Percentiles rank a stretch among this genome's conserved stretches.
phyloP scores from a whole-genome alignment of 2,329 filamentous ascomycete species.

The Passalora sequoiae region DNA sequence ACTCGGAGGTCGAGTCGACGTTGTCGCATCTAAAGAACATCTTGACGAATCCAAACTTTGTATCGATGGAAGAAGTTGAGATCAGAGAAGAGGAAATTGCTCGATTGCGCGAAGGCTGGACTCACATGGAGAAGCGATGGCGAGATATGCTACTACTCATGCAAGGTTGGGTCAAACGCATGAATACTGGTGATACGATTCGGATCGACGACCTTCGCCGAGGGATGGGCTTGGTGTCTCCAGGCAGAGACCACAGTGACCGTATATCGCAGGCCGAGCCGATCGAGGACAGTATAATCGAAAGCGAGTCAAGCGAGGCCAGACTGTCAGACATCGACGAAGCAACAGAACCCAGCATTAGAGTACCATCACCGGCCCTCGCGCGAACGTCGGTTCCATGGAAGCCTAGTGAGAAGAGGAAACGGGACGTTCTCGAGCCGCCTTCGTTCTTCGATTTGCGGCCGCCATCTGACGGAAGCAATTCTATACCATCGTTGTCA shows the following conservation, averaged over 20 bases:
- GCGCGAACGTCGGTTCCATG: neutral
- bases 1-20: conserved; percentile 67
- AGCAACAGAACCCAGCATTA: conserved; percentile 5
- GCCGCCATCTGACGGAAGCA: conserved; percentile 22
- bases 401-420: conserved; percentile 24
- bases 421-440: conserved; percentile 31
- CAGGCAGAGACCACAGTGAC: conserved; percentile 22
- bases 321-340: conserved; percentile 12
- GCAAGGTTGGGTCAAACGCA: conserved; percentile 82
- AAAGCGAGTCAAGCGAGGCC: conserved; percentile 29
- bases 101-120: conserved; percentile 77
- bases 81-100: conserved; percentile 87
- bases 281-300: conserved; percentile 24
- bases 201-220: conserved; percentile 57
- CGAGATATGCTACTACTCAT: conserved; percentile 85
- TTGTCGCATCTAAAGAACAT: conserved; percentile 76
- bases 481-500: conserved; percentile 13
- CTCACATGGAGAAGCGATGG: conserved; percentile 89
- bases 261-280: conserved; percentile 24
- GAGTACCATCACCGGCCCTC: conserved; percentile 6
- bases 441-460: conserved; percentile 35
- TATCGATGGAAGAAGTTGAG: conserved; percentile 89
- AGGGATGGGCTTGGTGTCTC: conserved; percentile 52
- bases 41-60: conserved; percentile 92
- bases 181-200: conserved; percentile 67